Conservation (phyloP, 1,284 basidiomycete species). For the Fomes fomentarius region DNA sequence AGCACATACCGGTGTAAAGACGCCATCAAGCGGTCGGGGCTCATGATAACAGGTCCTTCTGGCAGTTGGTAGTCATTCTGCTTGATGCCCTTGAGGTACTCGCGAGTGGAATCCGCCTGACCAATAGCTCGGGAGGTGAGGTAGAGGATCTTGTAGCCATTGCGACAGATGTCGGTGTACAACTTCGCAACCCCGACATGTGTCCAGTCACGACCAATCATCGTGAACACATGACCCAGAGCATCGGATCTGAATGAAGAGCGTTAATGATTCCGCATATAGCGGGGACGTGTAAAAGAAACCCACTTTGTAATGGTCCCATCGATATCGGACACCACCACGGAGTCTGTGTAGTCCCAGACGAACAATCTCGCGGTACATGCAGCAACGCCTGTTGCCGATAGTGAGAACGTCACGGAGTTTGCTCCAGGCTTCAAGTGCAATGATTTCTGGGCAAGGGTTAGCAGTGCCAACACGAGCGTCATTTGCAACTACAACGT, state of each 20-base stretch:
- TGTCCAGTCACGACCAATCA: conserved; percentile 99
- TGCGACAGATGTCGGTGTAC: conserved; percentile 95
- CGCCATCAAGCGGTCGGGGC: conserved; percentile 94
- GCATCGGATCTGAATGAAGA: conserved; percentile 81
- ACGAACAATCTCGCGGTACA: conserved; percentile 95
- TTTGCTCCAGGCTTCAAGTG: conserved; percentile 91
- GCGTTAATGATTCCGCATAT: background rate
- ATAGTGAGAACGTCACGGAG: conserved; percentile 92
- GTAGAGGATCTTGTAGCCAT: conserved; percentile 99
- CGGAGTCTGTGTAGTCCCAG: conserved; percentile 89
- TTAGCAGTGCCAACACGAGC: background rate
- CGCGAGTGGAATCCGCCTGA: conserved; percentile 96
- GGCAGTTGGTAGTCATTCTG: conserved; percentile 96
- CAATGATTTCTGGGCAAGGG: conserved; percentile 72
- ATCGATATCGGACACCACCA: conserved; percentile 98
- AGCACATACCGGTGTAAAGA: conserved; percentile 84
- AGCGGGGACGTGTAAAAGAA: background rate
- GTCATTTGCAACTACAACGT: conserved; percentile 26
- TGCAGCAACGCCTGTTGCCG: conserved; percentile 84
- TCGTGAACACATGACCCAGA: conserved; percentile 95
- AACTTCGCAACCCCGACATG: conserved; percentile 97
- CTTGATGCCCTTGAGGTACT: conserved; percentile 93
- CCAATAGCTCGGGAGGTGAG: conserved; percentile 97
- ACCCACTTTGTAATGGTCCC: conserved; percentile 97
- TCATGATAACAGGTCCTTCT: conserved; percentile 99